Evolutionary conservation across 371 early-diverging fungal genomes (phyloP), one percentile per base, ranked within the genome.

Genomic region (Apophysomyces trapeziformis): DNA sequence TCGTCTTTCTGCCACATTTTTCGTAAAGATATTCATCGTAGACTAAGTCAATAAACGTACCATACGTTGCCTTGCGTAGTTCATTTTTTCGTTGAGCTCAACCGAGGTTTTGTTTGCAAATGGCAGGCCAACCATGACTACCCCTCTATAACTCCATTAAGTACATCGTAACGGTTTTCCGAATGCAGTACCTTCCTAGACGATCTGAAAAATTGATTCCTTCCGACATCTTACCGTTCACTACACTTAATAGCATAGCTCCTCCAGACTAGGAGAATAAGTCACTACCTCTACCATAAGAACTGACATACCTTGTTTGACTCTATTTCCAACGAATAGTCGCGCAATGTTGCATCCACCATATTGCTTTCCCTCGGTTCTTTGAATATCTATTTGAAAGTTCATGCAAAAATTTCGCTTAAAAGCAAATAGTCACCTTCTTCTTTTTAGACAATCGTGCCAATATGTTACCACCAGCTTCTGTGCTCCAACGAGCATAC

Each of bases 221-320:
- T 79, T 99, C 99, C 63, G 95, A 95, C 86, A 99, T 86, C 71
- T 92, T 94, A 7, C 99, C 99, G 21, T 97, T 96, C 2, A 99
- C 95, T 1, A 99, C 99, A 63, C 94, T 92, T 54, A 99, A 80
- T 54, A 99, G 69, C 12, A 99, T 70, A 0, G 95, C 94, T 0
- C 98, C 98, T 0, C 70, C 77, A 64, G 56, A 57, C 16, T 1
- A 26, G 32, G 3, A 68, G 4, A 41, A 3, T 45, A 7, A 50
- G 60, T 4, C 1, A 7, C 13, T 43, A 60, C 0, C 0, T 38
- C 4, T 5, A 32, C 13, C 2, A 45, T 57, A 32, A 56, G 35
- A 59, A 63, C 32, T 11, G 39, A 26, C 59, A 45, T 2, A 75
- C 70, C 59, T 68, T 61, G 6, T 67, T 54, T 4, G 67, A 61